These are phyloP conservation scores for Amauroascus niger DNA, from an alignment of 2,329 filamentous ascomycete genomes.

Conservation along the genomic window DNA sequence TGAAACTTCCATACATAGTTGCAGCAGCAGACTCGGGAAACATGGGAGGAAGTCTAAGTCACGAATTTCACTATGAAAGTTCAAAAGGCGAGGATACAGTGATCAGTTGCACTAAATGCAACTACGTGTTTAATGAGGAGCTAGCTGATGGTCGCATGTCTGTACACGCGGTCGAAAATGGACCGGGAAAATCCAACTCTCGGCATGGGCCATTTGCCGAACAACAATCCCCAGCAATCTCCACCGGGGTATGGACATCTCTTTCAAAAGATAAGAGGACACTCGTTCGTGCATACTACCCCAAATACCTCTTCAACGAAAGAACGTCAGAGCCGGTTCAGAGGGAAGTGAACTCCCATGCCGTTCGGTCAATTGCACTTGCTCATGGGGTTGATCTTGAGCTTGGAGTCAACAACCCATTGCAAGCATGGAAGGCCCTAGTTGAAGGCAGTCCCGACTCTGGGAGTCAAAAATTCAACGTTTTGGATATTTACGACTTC, in stretches of 20 bases:
- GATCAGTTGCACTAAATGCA: slow-evolving; percentile 62
- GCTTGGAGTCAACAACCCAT: slow-evolving; percentile 54
- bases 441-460: neutral
- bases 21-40: slow-evolving; percentile 90
- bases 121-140: slow-evolving; percentile 78
- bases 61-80: slow-evolving; percentile 84
- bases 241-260: slow-evolving; percentile 33
- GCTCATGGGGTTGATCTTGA: slow-evolving; percentile 58
- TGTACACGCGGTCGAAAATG: slow-evolving; percentile 20
- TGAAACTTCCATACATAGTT: slow-evolving; percentile 73
- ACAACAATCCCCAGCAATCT: slow-evolving; percentile 25
- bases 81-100: slow-evolving; percentile 76
- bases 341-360: slow-evolving; percentile 47
- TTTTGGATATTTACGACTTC: slow-evolving; percentile 35
- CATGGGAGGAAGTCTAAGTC: slow-evolving; percentile 86
- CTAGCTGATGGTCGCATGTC: slow-evolving; percentile 48
- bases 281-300: slow-evolving; percentile 62
- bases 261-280: slow-evolving; percentile 51
- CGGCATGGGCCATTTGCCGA: slow-evolving; percentile 6
- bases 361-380: slow-evolving; percentile 48
- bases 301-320: slow-evolving; percentile 35
- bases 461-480: slow-evolving; percentile 1
- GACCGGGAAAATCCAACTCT: slow-evolving; percentile 2
- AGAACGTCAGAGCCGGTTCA: slow-evolving; percentile 26
- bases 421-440: slow-evolving; percentile 42